phyloP scores from a whole-genome alignment of 257 asterid species.

The Leptodermis oblonga region DNA sequence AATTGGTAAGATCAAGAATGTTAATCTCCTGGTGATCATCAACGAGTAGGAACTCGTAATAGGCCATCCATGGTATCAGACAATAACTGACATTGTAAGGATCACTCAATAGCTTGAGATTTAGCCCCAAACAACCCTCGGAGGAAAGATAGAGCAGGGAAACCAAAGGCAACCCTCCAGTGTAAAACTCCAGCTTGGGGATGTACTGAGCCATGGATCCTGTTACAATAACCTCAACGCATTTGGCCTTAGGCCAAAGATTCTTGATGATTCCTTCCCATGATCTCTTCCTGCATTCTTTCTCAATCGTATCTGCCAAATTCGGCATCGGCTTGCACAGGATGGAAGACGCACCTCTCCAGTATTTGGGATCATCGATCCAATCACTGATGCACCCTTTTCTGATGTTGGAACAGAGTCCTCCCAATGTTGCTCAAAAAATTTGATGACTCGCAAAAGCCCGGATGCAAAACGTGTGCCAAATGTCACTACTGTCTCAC shows the following conservation, averaged over 20 bases:
- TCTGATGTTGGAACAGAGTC: not conserved
- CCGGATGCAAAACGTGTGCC: not conserved
- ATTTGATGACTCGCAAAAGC: not conserved
- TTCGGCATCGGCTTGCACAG: slow-evolving; percentile 6
- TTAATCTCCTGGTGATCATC: not conserved
- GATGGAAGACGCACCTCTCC: slow-evolving; percentile 1
- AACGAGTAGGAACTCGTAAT: slow-evolving; percentile 7
- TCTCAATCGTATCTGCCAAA: not conserved
- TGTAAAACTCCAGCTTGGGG: not conserved
- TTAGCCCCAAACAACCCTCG: not conserved
- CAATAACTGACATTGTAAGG: slow-evolving; percentile 8
- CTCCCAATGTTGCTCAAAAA: not conserved
- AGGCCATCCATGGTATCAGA: slow-evolving; percentile 14
- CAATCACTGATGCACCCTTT: slow-evolving; percentile 1
- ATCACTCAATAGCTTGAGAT: not conserved
- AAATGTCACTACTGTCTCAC: not conserved
- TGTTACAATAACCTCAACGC: not conserved
- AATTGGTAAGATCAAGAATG: slow-evolving; percentile 12
- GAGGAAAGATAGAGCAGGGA: not conserved
- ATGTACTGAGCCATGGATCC: slow-evolving; percentile 13
- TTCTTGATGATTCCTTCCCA: slow-evolving; percentile 18
- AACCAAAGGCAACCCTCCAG: not conserved
- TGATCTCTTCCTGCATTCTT: not conserved
- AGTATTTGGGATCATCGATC: slow-evolving; percentile 3
- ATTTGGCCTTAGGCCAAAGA: slow-evolving; percentile 13